Evolutionary conservation across 345 rosid genomes (phyloP), one percentile per base, ranked within the genome.

Genomic region (Kernera saxatilis): DNA sequence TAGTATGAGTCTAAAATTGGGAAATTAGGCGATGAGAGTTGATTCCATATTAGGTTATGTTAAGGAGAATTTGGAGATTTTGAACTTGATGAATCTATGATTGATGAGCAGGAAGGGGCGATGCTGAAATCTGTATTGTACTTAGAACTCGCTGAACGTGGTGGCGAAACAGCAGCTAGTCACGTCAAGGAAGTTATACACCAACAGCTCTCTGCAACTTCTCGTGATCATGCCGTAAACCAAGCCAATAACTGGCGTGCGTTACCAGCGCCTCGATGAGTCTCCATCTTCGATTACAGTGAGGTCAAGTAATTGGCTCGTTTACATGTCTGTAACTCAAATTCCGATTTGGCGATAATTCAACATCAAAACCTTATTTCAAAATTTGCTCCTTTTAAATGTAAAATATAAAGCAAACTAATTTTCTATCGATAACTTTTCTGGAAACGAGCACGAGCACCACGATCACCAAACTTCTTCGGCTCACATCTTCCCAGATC

Each of bases 111-210:
- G 99, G 93, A 85, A 80, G 87, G 95, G 35, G 93, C 81, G 45
- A 78, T 84, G 89, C 52, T 83, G 84, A 84, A 89, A 79, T 84
- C 99, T 29, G 87, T 81, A 8, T 72, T 88, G 15, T 94, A 94
- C 83, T 84, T 94, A 44, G 99, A 94, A 77, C 95, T 94, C 17
- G 99, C 98, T 6, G 79, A 90, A 33, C 90, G 88, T 1, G 87
- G 92, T 63, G 99, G 98, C 1, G 93, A 88, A 81, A 80, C 81
- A 2, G 88, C 90, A 25, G 99, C 98, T 1, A 55, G 55, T 64
- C 93, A 82, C 72, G 84, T 94, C 22, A 94, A 88, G 76, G 83
- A 80, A 51, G 92, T 83, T 12, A 73, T 87, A 66, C 84, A 86
- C 30, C 88, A 91, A 57, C 92, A 84, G 76, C 78, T 94, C 32